A percentile compares a stretch with the other conserved stretches of the same genome.
Evolutionary conservation across 129 eudicot genomes (phyloP).

Genomic region (Centaurea solstitialis): DNA sequence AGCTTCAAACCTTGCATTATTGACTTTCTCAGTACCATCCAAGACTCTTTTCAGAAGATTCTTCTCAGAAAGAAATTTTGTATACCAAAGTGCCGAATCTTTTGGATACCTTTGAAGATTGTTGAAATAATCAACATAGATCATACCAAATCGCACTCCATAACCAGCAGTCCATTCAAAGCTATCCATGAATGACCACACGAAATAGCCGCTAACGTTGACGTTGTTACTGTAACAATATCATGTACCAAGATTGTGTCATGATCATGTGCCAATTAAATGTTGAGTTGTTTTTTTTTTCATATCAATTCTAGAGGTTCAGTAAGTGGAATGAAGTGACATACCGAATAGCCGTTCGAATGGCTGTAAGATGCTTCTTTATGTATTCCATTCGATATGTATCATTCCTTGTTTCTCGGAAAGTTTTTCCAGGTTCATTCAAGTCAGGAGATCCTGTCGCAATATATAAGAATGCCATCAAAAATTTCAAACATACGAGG

Average conservation of each 20-base stretch:
- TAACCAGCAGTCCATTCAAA: slow-evolving; percentile 54
- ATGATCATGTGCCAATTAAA: background rate
- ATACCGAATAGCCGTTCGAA: slow-evolving; percentile 8
- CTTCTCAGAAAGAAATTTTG: no score
- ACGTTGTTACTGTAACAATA: slow-evolving; percentile 22
- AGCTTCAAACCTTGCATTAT: no score
- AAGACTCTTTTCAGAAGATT: no score
- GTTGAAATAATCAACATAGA: slow-evolving; percentile 28
- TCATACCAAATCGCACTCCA: slow-evolving; percentile 48
- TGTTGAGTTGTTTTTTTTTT: no score
- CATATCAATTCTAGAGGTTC: no score
- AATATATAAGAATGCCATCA: background rate
- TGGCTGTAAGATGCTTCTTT: slow-evolving; percentile 21
- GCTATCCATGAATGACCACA: slow-evolving; percentile 60
- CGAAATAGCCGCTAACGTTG: slow-evolving; percentile 43
- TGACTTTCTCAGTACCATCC: no score
- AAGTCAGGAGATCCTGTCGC: slow-evolving; percentile 13
- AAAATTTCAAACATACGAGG: background rate
- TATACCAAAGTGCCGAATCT: no score
- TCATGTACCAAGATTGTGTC: background rate
- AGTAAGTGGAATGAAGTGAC: background rate
- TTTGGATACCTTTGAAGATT: no score
- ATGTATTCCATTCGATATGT: slow-evolving; percentile 20
- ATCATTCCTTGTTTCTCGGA: slow-evolving; percentile 24
- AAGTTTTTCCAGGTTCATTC: slow-evolving; percentile 1